Percentiles rank a stretch among this genome's conserved stretches.
phyloP scores from a whole-genome alignment of 257 asterid genomes.

The Avicennia marina region DNA sequence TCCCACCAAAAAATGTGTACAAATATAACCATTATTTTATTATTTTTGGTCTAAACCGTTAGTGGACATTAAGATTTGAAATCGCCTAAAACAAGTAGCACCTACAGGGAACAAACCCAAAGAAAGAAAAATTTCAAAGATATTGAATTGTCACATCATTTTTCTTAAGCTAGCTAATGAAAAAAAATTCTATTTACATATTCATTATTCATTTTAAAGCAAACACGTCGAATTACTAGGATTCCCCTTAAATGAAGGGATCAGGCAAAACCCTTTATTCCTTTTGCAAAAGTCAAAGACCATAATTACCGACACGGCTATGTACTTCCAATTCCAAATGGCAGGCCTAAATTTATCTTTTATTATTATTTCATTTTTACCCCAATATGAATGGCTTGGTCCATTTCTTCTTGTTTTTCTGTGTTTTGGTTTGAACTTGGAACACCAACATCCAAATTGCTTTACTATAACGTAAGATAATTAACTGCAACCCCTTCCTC shows the following conservation, averaged over 20 bases:
- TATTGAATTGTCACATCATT: neutral
- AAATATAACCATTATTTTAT: too few relatives aligned
- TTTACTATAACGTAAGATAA: neutral
- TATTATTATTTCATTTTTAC: neutral
- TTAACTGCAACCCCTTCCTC: neutral
- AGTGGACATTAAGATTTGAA: slow-evolving; percentile 1
- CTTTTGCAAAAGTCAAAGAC: slow-evolving; percentile 27
- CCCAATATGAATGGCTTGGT: too few relatives aligned
- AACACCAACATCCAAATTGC: neutral
- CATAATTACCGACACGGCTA: slow-evolving; percentile 10
- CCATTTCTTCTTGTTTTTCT: slow-evolving; percentile 1
- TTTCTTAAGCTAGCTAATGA: neutral
- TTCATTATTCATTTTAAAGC: neutral
- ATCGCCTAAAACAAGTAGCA: neutral
- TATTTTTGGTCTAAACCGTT: neutral
- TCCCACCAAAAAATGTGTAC: neutral
- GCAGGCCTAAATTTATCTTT: neutral
- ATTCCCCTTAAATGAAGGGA: slow-evolving; percentile 35
- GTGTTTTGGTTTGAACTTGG: neutral
- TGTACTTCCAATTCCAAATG: neutral
- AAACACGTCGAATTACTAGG: slow-evolving; percentile 15
- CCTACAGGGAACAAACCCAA: neutral
- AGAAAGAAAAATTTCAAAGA: neutral
- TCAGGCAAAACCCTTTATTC: slow-evolving; percentile 19
- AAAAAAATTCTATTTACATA: neutral